Conservation (phyloP, 306 rosid species). For the Medicago lupulina region DNA sequence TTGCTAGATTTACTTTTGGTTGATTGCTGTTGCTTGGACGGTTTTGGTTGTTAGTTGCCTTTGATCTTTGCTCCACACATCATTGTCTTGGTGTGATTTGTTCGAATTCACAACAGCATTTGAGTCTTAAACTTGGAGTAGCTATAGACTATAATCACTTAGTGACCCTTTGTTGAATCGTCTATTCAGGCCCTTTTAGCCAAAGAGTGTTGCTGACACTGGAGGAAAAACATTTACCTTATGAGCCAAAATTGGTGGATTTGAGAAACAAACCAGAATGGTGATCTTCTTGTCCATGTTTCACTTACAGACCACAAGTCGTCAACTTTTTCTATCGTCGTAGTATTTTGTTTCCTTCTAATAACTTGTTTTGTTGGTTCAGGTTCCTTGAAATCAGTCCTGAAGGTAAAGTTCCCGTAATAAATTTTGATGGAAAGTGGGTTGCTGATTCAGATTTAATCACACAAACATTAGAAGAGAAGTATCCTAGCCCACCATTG, state of each 20-base stretch:
- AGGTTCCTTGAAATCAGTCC: constrained; percentile 83
- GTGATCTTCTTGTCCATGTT: constrained; percentile 51
- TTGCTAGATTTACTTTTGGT: no score
- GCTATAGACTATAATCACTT: not conserved
- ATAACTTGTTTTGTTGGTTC: constrained; percentile 32
- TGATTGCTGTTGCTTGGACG: no score
- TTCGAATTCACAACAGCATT: not conserved
- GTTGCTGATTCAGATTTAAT: constrained; percentile 88
- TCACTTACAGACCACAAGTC: not conserved
- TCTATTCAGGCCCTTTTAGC: constrained; percentile 77
- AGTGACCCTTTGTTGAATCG: constrained; percentile 25
- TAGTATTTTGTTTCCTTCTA: constrained; percentile 28
- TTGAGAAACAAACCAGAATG: constrained; percentile 85
- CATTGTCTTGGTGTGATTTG: no score
- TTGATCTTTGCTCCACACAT: no score
- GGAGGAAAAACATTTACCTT: constrained; percentile 89
- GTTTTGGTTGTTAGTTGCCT: no score
- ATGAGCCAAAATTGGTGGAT: constrained; percentile 83
- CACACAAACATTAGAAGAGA: constrained; percentile 77
- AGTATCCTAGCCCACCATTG: constrained; percentile 89
- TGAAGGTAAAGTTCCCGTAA: constrained; percentile 85
- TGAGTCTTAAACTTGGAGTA: constrained; percentile 19
- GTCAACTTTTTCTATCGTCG: not conserved
- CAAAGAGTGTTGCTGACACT: constrained; percentile 88
- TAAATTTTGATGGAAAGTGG: constrained; percentile 86